phyloP scores from a whole-genome alignment of 106 monocot genomes.

The Dendrobium huoshanense region DNA sequence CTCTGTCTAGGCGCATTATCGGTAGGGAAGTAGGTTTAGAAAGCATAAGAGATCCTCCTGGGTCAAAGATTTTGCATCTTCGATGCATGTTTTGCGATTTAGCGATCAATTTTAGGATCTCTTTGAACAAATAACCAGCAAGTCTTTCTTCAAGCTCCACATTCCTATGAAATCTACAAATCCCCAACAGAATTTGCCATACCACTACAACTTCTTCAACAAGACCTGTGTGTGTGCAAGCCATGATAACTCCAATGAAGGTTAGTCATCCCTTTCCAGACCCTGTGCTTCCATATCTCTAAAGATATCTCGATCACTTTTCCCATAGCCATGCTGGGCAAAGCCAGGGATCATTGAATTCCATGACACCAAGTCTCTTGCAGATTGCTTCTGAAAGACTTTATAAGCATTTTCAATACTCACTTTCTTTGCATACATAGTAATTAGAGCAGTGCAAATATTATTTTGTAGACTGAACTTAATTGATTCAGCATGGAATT shows the following conservation, averaged over 20 bases:
- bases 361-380: slow-evolving; percentile 75
- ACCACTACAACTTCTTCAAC: slow-evolving; percentile 62
- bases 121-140: slow-evolving; percentile 21
- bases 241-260: slow-evolving; percentile 69
- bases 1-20: no score
- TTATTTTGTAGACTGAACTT: slow-evolving; percentile 44
- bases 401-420: slow-evolving; percentile 61
- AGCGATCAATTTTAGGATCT: no score
- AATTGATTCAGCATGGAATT: slow-evolving; percentile 58
- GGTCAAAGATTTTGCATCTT: no score
- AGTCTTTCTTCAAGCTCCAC: slow-evolving; percentile 47
- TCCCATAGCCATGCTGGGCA: slow-evolving; percentile 68
- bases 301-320: slow-evolving; percentile 52
- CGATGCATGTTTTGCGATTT: no score
- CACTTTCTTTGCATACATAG: slow-evolving; percentile 78
- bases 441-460: slow-evolving; percentile 67
- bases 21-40: no score
- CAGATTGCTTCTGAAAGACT: slow-evolving; percentile 45
- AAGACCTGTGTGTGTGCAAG: slow-evolving; percentile 66
- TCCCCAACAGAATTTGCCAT: slow-evolving; percentile 60
- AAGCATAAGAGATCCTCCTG: no score
- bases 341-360: slow-evolving; percentile 78
- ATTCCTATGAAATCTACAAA: slow-evolving; percentile 57
- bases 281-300: slow-evolving; percentile 37
- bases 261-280: slow-evolving; percentile 57